Evolutionary conservation across 768 basidiomycete species (phyloP).

Genomic region (Termitomyces sp.): DNA sequence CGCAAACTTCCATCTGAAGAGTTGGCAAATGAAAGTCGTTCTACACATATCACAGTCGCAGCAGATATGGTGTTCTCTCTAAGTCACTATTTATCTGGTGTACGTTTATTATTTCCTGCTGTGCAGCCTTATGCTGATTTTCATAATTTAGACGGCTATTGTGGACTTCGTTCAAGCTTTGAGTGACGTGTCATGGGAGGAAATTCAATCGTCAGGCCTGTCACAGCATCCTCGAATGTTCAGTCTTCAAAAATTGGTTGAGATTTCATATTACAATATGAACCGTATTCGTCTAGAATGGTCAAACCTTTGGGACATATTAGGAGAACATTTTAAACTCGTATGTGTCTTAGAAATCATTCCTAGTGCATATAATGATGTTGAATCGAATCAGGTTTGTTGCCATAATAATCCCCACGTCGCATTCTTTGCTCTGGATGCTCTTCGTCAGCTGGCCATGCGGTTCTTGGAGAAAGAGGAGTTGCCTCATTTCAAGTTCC

Average conservation of each 20-base stretch:
- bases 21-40: slow-evolving; percentile 92
- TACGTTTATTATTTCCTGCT: slow-evolving; percentile 33
- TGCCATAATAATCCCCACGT: slow-evolving; percentile 98
- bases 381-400: slow-evolving; percentile 62
- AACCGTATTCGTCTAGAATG: slow-evolving; percentile 95
- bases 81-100: slow-evolving; percentile 91
- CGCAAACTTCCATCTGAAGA: slow-evolving; percentile 83
- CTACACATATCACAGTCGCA: slow-evolving; percentile 96
- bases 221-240: slow-evolving; percentile 94
- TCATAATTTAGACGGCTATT: slow-evolving; percentile 71
- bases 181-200: slow-evolving; percentile 98
- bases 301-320: slow-evolving; percentile 96
- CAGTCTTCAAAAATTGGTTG: slow-evolving; percentile 95
- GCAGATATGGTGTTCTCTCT: slow-evolving; percentile 99
- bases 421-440: slow-evolving; percentile 94
- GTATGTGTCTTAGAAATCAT: slow-evolving; percentile 33
- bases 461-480: slow-evolving; percentile 99
- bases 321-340: slow-evolving; percentile 98
- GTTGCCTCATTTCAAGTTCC: slow-evolving; percentile 96
- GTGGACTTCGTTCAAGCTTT: slow-evolving; percentile 96
- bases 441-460: slow-evolving; percentile 94
- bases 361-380: background rate
- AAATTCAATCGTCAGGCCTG: slow-evolving; percentile 94
- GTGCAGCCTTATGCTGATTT: slow-evolving; percentile 1
- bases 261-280: slow-evolving; percentile 99